phyloP scores from a whole-genome alignment of 495 filamentous ascomycete species.

The Pyrenula aspistea region DNA sequence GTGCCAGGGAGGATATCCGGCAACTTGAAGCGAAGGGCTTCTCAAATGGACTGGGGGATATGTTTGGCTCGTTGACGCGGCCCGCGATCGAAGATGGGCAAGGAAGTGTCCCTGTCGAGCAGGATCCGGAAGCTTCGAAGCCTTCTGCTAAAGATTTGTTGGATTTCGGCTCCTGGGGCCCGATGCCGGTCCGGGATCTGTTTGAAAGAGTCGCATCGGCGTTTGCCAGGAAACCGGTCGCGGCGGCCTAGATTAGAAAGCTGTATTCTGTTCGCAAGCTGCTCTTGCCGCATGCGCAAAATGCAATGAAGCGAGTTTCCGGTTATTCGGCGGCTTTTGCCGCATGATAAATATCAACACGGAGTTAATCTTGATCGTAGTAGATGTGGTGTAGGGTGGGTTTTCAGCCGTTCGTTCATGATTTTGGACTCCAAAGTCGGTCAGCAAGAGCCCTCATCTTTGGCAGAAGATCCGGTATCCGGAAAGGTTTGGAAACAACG shows the following conservation, averaged over 20 bases:
- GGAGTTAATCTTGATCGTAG: not conserved
- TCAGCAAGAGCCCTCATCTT: conserved; percentile 33
- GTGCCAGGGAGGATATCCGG: not conserved
- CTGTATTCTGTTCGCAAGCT: too few species aligned
- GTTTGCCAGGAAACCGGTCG: not conserved
- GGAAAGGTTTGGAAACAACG: conserved; percentile 72
- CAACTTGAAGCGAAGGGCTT: not conserved
- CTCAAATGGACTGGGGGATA: not conserved
- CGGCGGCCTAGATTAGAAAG: not conserved
- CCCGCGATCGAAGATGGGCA: not conserved
- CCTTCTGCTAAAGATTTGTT: not conserved
- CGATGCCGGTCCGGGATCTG: not conserved
- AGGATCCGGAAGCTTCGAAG: not conserved
- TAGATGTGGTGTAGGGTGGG: not conserved
- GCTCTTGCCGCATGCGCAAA: too few species aligned
- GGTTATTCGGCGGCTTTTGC: too few species aligned
- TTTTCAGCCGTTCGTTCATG: not conserved
- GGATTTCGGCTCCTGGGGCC: not conserved
- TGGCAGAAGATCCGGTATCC: conserved; percentile 54
- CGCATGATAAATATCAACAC: not conserved
- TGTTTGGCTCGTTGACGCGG: not conserved
- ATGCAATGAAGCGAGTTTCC: too few species aligned
- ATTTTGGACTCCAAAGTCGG: not conserved
- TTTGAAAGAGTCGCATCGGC: not conserved
- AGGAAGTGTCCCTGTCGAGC: not conserved